A percentile compares a stretch with the other conserved stretches of the same genome.
Conservation (phyloP, 345 rosid species). For the Pistacia integerrima region DNA sequence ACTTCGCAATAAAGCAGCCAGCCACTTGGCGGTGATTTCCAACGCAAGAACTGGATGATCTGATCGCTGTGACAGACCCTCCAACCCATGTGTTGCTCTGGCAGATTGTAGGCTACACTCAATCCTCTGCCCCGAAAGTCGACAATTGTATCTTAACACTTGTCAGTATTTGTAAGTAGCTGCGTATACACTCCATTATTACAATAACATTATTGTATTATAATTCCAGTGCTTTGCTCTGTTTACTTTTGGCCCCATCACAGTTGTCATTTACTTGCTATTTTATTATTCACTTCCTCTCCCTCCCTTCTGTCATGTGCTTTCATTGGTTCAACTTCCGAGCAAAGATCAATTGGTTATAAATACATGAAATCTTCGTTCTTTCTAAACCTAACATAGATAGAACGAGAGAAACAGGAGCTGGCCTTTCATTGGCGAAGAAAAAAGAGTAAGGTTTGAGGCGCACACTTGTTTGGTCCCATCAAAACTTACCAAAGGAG, state of each 20-base stretch:
- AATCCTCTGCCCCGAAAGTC: neutral
- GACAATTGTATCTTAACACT: neutral
- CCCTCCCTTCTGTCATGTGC: no score
- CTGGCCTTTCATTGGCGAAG: neutral
- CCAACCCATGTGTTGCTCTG: neutral
- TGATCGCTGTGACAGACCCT: no score
- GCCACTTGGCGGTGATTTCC: neutral
- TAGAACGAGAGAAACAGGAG: no score
- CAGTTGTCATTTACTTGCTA: no score
- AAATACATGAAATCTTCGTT: neutral
- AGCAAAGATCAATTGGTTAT: no score
- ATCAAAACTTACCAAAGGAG: conserved; percentile 18
- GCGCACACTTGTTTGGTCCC: conserved; percentile 28
- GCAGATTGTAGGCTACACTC: neutral
- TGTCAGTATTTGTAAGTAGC: neutral
- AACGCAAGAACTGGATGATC: neutral
- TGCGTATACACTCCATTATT: neutral
- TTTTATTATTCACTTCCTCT: no score
- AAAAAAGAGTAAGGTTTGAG: conserved; percentile 16
- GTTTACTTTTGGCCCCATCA: neutral
- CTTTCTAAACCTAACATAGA: no score
- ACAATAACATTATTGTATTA: neutral
- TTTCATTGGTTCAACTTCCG: no score
- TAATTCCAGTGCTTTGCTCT: neutral
- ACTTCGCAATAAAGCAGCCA: neutral